phyloP scores from a whole-genome alignment of 345 rosid genomes.

The Atalantia buxifolia region DNA sequence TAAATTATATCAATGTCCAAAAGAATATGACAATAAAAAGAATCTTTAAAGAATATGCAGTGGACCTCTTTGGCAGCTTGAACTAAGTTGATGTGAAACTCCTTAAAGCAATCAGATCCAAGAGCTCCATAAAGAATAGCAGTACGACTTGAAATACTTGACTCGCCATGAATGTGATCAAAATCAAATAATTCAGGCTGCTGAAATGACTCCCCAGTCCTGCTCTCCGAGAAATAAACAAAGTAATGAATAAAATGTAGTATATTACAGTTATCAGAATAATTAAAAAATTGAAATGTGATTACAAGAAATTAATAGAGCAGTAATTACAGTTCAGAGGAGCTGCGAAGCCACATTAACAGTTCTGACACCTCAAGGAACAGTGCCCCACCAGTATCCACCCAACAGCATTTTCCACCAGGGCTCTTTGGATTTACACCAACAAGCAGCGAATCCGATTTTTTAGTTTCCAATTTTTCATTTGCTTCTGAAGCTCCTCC shows the following conservation, averaged over 20 bases:
- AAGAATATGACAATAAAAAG: not conserved
- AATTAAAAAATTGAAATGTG: not conserved
- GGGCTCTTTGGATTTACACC: slow-evolving; percentile 51
- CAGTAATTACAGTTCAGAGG: slow-evolving; percentile 45
- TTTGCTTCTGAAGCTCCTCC: slow-evolving; percentile 18
- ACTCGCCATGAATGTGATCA: slow-evolving; percentile 71
- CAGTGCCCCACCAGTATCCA: slow-evolving; percentile 73
- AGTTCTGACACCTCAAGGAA: slow-evolving; percentile 75
- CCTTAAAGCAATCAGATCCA: slow-evolving; percentile 80
- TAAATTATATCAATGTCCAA: not conserved
- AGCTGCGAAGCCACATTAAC: slow-evolving; percentile 50
- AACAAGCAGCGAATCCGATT: slow-evolving; percentile 45
- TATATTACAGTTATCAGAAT: not conserved
- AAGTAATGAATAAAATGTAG: slow-evolving; percentile 6
- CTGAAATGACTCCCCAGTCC: slow-evolving; percentile 60
- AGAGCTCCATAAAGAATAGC: slow-evolving; percentile 90
- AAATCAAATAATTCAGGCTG: slow-evolving; percentile 85
- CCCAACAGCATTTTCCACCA: slow-evolving; percentile 86
- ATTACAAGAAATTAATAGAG: not conserved
- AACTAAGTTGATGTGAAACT: slow-evolving; percentile 62
- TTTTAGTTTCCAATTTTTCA: slow-evolving; percentile 27
- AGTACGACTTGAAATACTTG: slow-evolving; percentile 56
- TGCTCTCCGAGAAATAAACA: slow-evolving; percentile 28
- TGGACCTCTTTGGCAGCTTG: slow-evolving; percentile 75
- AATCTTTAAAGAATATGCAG: not conserved